Conservation (phyloP, 805 yeast species). For the Cyberlindnera misumaiensis region DNA sequence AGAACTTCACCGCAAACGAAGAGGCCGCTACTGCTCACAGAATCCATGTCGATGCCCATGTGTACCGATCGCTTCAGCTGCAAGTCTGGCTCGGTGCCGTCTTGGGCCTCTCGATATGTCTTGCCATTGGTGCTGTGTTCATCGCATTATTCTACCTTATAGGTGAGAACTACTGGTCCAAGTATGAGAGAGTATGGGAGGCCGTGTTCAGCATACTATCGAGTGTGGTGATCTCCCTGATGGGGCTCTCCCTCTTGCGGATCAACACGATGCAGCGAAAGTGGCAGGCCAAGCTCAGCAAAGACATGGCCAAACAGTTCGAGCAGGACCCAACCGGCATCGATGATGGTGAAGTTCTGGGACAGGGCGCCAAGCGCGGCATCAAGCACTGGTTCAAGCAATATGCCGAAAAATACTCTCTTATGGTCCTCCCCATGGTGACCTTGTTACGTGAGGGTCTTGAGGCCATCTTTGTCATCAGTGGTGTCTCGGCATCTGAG, state of each 20-base stretch:
- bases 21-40: conserved; percentile 5
- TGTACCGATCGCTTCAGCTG: conserved; percentile 40
- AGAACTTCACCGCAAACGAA: conserved; percentile 51
- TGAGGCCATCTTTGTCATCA: conserved; percentile 87
- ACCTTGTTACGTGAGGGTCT: conserved; percentile 87
- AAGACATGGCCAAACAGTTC: conserved; percentile 42
- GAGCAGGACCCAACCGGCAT: conserved; percentile 11
- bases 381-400: conserved; percentile 8
- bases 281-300: conserved; percentile 67
- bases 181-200: conserved; percentile 87
- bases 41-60: conserved; percentile 24
- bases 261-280: conserved; percentile 78
- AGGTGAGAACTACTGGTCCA: conserved; percentile 82
- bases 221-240: conserved; percentile 69
- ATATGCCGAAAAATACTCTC: conserved; percentile 48
- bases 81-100: conserved; percentile 86
- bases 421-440: conserved; percentile 72
- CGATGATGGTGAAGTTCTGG: conserved; percentile 5
- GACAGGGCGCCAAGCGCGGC: conserved; percentile 3
- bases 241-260: conserved; percentile 81
- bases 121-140: conserved; percentile 66
- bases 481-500: conserved; percentile 77
- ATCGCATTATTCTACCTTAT: conserved; percentile 67
- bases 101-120: conserved; percentile 62
- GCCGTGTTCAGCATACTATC: conserved; percentile 78